Evolutionary conservation across 192 early-diverging fungal genomes (phyloP).

Genomic region (Spizellomyces sp.): DNA sequence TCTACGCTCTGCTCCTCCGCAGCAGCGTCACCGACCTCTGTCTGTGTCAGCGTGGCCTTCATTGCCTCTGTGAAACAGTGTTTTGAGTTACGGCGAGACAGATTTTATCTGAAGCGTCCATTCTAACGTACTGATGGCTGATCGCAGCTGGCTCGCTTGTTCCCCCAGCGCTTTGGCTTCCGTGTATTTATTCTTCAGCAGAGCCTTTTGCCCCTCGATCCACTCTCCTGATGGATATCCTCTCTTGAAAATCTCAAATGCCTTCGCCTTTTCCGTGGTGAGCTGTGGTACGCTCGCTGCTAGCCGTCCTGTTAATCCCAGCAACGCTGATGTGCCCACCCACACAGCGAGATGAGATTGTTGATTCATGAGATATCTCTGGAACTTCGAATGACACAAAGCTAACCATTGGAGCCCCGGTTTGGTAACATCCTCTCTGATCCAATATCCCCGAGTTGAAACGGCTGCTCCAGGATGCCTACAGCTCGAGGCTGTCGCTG

Average conservation of each 20-base stretch:
- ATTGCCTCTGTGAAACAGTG: background rate
- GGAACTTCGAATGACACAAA: no score
- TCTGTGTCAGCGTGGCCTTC: conserved; percentile 16
- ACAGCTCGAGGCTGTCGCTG: no score
- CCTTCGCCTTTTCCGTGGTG: conserved; percentile 57
- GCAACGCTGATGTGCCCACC: no score
- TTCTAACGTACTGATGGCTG: conserved; percentile 49
- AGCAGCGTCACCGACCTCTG: background rate
- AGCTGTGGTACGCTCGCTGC: conserved; percentile 35
- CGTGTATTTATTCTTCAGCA: conserved; percentile 54
- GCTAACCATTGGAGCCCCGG: no score
- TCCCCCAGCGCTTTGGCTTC: conserved; percentile 58
- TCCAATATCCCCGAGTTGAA: no score
- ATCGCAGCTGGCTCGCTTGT: conserved; percentile 42
- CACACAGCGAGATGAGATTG: no score
- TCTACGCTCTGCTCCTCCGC: background rate
- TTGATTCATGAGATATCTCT: no score
- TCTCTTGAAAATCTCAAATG: conserved; percentile 58
- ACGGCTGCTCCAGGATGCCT: no score
- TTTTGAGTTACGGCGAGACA: background rate
- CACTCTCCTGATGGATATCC: conserved; percentile 52
- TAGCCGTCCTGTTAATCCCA: background rate
- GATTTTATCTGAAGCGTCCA: background rate
- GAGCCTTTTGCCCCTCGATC: conserved; percentile 64
- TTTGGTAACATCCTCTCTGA: no score